phyloP scores from a whole-genome alignment of 352 stramenopile genomes.

The Halophytophthora polymorphica region DNA sequence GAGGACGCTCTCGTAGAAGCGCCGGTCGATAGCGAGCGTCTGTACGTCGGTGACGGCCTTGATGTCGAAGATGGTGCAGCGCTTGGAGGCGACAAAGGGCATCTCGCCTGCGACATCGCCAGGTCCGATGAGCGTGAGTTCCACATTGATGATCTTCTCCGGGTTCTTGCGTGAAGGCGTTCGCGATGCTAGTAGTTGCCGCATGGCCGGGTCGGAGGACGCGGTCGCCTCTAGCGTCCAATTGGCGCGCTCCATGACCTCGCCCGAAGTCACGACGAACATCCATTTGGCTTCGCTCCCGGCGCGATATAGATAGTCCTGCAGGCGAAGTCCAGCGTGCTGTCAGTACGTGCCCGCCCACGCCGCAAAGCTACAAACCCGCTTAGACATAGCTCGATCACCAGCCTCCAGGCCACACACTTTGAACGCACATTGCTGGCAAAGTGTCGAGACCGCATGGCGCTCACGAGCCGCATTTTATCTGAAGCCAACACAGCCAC shows the following conservation, averaged over 20 bases:
- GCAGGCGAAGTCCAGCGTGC: not conserved
- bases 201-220: conserved; percentile 18
- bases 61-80: conserved; percentile 54
- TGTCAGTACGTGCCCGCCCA: not conserved
- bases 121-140: conserved; percentile 51
- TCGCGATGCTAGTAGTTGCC: conserved; percentile 22
- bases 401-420: not conserved
- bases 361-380: not conserved
- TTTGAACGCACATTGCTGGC: conserved; percentile 44
- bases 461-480: conserved; percentile 73
- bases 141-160: conserved; percentile 72
- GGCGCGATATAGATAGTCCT: conserved; percentile 72
- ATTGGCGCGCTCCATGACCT: conserved; percentile 69
- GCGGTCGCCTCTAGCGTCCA: conserved; percentile 34
- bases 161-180: conserved; percentile 33
- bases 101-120: conserved; percentile 63
- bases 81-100: conserved; percentile 54
- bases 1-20: conserved; percentile 62
- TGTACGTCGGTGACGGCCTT: conserved; percentile 66
- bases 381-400: not conserved
- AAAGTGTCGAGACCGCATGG: conserved; percentile 63
- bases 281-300: conserved; percentile 69
- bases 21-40: conserved; percentile 54
- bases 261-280: conserved; percentile 65
- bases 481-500: conserved; percentile 20